These are phyloP conservation scores for Coemansia sp. DNA, from an alignment of 192 early-diverging fungal genomes.

Conservation along the genomic window DNA sequence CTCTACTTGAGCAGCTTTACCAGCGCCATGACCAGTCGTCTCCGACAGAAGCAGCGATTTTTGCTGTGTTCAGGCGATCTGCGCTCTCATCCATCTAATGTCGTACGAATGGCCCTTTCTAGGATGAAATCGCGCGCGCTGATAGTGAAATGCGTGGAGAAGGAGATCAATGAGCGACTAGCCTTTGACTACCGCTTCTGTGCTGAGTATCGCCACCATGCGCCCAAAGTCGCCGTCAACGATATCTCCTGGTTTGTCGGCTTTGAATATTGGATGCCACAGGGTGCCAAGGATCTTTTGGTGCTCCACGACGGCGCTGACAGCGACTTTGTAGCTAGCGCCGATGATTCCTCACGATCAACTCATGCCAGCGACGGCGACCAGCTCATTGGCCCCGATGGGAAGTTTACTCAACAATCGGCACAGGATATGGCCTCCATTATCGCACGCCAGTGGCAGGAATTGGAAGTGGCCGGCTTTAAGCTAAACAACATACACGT, in stretches of 20 bases:
- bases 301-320: background rate
- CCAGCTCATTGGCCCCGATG: slow-evolving; percentile 11
- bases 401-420: slow-evolving; percentile 11
- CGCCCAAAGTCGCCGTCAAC: slow-evolving; percentile 10
- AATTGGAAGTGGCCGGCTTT: slow-evolving; percentile 38
- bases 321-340: background rate
- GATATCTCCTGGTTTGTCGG: slow-evolving; percentile 13
- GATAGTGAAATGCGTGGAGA: slow-evolving; percentile 21
- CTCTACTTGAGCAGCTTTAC: slow-evolving; percentile 18
- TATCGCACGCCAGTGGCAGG: slow-evolving; percentile 32
- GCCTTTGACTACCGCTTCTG: slow-evolving; percentile 24
- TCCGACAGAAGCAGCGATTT: slow-evolving; percentile 16
- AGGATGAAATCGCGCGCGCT: slow-evolving; percentile 18
- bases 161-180: slow-evolving; percentile 33
- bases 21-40: slow-evolving; percentile 2
- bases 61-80: background rate
- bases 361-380: background rate
- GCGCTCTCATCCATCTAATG: background rate
- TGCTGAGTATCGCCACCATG: slow-evolving; percentile 2
- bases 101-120: background rate
- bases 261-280: slow-evolving; percentile 39
- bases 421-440: slow-evolving; percentile 29
- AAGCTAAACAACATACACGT: slow-evolving; percentile 54
- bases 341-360: background rate
- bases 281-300: background rate